Conservation (phyloP, 768 basidiomycete genomes). For the Amanita subjunquillea region DNA sequence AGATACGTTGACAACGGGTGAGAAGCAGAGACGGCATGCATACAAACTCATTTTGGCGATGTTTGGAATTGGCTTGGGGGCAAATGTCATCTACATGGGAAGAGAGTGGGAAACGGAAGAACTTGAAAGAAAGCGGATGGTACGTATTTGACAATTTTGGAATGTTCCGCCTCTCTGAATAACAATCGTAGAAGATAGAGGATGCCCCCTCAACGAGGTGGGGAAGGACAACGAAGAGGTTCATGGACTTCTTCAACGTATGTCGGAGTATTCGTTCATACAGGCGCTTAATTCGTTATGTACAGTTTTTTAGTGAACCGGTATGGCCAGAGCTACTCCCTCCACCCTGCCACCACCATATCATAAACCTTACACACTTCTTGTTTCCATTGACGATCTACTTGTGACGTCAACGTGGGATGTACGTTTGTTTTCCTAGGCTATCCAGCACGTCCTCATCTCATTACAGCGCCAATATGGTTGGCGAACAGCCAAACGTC, state of each 20-base stretch:
- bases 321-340: constrained; percentile 90
- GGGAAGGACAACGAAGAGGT: constrained; percentile 54
- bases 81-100: constrained; percentile 56
- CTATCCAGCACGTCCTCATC: background rate
- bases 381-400: constrained; percentile 87
- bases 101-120: constrained; percentile 73
- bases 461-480: constrained; percentile 70
- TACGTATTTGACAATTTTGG: constrained; percentile 20
- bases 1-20: constrained; percentile 69
- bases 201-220: constrained; percentile 52
- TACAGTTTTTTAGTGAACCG: constrained; percentile 86
- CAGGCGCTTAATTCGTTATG: background rate
- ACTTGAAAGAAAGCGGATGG: constrained; percentile 52
- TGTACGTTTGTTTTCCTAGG: constrained; percentile 41
- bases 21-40: constrained; percentile 52
- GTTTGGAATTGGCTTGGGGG: constrained; percentile 45
- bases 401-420: constrained; percentile 92
- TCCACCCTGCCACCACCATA: constrained; percentile 74
- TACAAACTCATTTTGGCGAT: constrained; percentile 44
- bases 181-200: constrained; percentile 36
- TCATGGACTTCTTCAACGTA: constrained; percentile 61
- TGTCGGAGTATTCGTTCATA: constrained; percentile 13
- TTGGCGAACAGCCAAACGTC: constrained; percentile 96
- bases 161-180: constrained; percentile 1
- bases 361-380: constrained; percentile 85